phyloP scores from a whole-genome alignment of 805 yeast genomes.

The Starmerella kuoi region DNA sequence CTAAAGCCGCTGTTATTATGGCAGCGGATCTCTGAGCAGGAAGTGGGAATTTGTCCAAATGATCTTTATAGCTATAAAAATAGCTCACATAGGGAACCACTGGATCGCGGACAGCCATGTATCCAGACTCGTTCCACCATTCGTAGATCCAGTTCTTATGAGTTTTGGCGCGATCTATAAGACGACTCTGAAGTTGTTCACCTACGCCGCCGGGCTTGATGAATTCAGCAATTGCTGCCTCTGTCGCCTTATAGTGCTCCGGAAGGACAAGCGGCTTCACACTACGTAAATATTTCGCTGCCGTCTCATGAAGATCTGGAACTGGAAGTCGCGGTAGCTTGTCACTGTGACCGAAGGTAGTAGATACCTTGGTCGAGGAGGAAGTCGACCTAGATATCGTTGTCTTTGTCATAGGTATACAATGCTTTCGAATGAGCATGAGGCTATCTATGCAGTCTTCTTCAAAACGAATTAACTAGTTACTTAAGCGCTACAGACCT shows the following conservation, averaged over 20 bases:
- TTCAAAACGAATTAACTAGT: too few species aligned
- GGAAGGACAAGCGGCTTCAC: conserved; percentile 53
- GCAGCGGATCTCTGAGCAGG: conserved; percentile 57
- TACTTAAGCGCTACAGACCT: too few species aligned
- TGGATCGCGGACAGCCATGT: conserved; percentile 81
- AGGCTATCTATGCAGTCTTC: too few species aligned
- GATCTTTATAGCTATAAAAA: conserved; percentile 72
- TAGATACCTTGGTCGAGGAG: conserved; percentile 28
- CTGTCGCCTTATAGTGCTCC: conserved; percentile 42
- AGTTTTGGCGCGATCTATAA: conserved; percentile 42
- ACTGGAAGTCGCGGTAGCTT: conserved; percentile 77
- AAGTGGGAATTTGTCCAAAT: conserved; percentile 27
- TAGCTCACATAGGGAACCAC: conserved; percentile 91
- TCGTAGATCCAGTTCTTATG: conserved; percentile 78
- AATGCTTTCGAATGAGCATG: too few species aligned
- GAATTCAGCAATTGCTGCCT: conserved; percentile 52
- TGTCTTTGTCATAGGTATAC: too few species aligned
- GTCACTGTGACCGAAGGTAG: conserved; percentile 58
- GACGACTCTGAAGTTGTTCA: conserved; percentile 53
- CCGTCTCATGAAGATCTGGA: conserved; percentile 64
- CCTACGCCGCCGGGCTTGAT: conserved; percentile 50
- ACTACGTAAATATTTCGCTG: conserved; percentile 54
- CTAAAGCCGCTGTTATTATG: conserved; percentile 50
- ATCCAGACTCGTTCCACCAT: conserved; percentile 92
- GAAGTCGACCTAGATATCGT: too few species aligned